Base-by-base conservation (phyloP, 345 rosid genomes). In the Citrus unshiu region DNA sequence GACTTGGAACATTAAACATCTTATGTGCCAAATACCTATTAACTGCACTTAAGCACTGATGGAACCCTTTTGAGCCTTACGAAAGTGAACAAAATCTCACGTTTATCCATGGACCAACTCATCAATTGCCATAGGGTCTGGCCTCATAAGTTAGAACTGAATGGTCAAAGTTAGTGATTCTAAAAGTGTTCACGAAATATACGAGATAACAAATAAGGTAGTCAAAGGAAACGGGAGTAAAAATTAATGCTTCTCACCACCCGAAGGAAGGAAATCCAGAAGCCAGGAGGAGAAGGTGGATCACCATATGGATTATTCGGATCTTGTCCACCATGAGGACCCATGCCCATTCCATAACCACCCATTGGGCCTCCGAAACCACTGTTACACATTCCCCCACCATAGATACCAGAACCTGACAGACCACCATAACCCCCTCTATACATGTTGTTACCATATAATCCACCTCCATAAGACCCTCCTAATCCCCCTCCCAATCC, bases 211-310 rank as follows among this genome's bases (percentile, higher is more conserved):
- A 51, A 57, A 79, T 12, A 60, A 39, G 27, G 71, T 51, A 18
- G 58, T 39, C 40, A 16, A 2, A 43, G 14, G 22, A 12, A 19
- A 62, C 40, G 61, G 21, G 61, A 66, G 63, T 2, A 43, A 30
- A 68, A 49, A 66, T 37, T 29, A 6, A 43, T 68, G 57, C 66
- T 73, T 56, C 29, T 83, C 84, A 97, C 99, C 95, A 94, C 97
- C 3, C 85, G 90, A 70, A 94, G 94, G 82, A 97, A 94, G 73
- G 98, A 94, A 75, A 97, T 89, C 99, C 99, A 97, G 80, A 97
- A 94, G 71, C 99, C 92, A 29, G 99, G 99, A n/a, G 99, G 98
- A 72, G 96, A 88, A 43, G 98, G 78, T 37, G 98, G 98, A 79
- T 82, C 86, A 62, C 92, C 95, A 81, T 70, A 87, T 68, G 98